Conservation (phyloP, 169 alveolate species). For the Plasmodium coatneyi region DNA sequence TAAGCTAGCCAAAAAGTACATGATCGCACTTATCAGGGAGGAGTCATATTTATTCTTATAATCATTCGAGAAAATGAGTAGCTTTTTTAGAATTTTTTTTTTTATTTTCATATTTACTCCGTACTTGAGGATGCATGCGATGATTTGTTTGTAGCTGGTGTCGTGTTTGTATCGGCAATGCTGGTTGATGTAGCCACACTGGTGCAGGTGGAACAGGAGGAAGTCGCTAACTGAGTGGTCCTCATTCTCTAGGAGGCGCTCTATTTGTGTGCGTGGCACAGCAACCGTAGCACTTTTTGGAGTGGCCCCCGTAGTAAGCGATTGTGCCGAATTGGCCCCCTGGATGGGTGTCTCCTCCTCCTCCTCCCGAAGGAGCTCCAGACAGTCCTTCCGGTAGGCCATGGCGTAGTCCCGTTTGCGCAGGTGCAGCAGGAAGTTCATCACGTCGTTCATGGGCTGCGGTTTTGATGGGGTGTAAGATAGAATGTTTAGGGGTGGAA, state of each 20-base stretch:
- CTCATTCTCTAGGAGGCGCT: background rate
- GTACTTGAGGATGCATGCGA: slow-evolving; percentile 30
- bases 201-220: slow-evolving; percentile 47
- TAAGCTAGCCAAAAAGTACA: slow-evolving; percentile 1
- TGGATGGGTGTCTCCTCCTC: background rate
- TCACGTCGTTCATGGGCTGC: slow-evolving; percentile 6
- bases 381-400: slow-evolving; percentile 15
- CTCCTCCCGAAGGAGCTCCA: slow-evolving; percentile 9
- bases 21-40: slow-evolving; percentile 14
- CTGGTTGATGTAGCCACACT: slow-evolving; percentile 46
- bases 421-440: slow-evolving; percentile 42
- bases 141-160: slow-evolving; percentile 30
- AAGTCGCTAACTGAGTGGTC: slow-evolving; percentile 40
- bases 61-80: slow-evolving; percentile 44
- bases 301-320: background rate
- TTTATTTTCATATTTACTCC: slow-evolving; percentile 45
- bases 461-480: background rate
- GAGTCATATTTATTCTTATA: slow-evolving; percentile 38
- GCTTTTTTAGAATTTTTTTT: slow-evolving; percentile 40
- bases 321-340: background rate
- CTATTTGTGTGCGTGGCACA: background rate
- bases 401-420: slow-evolving; percentile 22
- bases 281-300: background rate
- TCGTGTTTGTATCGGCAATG: slow-evolving; percentile 13
- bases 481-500: no score